Base-by-base conservation (phyloP, 805 yeast genomes). In the Yarrowia osloensis region DNA sequence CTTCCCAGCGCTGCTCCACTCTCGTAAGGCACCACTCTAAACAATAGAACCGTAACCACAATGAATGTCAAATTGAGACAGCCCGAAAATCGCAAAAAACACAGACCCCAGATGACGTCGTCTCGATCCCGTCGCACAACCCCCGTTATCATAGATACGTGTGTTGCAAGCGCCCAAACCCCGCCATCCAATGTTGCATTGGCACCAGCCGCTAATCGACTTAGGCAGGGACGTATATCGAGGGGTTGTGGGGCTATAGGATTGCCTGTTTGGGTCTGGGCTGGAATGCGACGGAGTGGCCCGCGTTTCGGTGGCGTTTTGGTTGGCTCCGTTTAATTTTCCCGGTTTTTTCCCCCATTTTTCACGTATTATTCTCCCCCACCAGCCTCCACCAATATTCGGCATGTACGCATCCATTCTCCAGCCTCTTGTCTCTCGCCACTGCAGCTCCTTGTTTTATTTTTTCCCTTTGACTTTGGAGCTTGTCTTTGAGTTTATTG, bases 401-500 rank as follows among this genome's bases (percentile, higher is more conserved):
- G n/a, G n/a, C n/a, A n/a, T n/a, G n/a, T n/a, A n/a, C n/a, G n/a
- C n/a, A n/a, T n/a, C n/a, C n/a, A n/a, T n/a, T n/a, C 11, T 26
- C 50, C 50, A 46, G 50, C 50, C 50, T 29, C 44, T 15, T 12
- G 28, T 21, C 21, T 39, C 19, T 44, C 54, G 33, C 37, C 21
- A 28, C 33, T 26, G 50, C 50, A 24, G 50, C 31, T 26, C 19
- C 19, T 46, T 46, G 55, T 29, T 49, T 50, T 50, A 33, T 50
- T 50, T 50, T 50, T 50, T 50, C 57, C 21, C 57, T 31, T 50
- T 31, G 57, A 50, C 57, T 50, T 50, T 50, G 31, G 55, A 50
- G 57, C 57, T 50, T 50, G 40, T 50, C 33, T 50, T 29, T 26
- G 33, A 46, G 50, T 46, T n/a, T 22, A 44, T 42, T 21, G 12